Evolutionary conservation across 169 alveolate genomes (phyloP).

Genomic region (Cryptosporidium tyzzeri): DNA sequence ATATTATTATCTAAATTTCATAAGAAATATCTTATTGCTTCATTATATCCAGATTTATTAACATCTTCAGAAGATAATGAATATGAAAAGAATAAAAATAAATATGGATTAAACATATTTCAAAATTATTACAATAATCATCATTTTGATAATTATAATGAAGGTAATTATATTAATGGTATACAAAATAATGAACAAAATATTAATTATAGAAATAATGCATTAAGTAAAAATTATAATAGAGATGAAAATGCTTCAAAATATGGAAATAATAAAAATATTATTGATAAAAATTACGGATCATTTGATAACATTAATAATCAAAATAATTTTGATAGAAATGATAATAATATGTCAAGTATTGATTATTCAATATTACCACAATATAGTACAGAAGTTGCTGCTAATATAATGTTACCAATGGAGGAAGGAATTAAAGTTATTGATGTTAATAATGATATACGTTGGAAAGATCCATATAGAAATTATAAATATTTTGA

Average conservation of each 20-base stretch:
- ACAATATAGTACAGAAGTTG: constrained; percentile 41
- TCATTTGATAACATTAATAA: not conserved
- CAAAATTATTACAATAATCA: constrained; percentile 4
- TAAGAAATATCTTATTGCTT: constrained; percentile 42
- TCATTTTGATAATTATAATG: constrained; percentile 5
- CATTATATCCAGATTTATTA: constrained; percentile 38
- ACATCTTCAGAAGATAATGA: constrained; percentile 10
- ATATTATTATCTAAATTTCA: constrained; percentile 61
- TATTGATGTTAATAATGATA: constrained; percentile 63
- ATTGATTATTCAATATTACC: constrained; percentile 64
- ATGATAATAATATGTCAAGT: constrained; percentile 4
- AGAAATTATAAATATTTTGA: constrained; percentile 62
- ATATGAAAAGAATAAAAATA: constrained; percentile 9
- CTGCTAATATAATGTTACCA: constrained; percentile 66
- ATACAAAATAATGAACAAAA: not conserved
- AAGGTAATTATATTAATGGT: not conserved
- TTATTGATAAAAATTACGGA: not conserved
- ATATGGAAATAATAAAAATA: not conserved
- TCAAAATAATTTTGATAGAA: not conserved
- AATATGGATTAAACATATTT: constrained; percentile 49
- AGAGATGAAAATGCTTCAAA: not conserved
- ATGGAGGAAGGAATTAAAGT: constrained; percentile 34
- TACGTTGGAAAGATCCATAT: constrained; percentile 74
- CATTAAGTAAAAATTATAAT: not conserved
- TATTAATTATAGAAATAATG: not conserved